Conservation (phyloP, 2,329 filamentous ascomycete genomes). For the Orbilia ellipsospora region DNA sequence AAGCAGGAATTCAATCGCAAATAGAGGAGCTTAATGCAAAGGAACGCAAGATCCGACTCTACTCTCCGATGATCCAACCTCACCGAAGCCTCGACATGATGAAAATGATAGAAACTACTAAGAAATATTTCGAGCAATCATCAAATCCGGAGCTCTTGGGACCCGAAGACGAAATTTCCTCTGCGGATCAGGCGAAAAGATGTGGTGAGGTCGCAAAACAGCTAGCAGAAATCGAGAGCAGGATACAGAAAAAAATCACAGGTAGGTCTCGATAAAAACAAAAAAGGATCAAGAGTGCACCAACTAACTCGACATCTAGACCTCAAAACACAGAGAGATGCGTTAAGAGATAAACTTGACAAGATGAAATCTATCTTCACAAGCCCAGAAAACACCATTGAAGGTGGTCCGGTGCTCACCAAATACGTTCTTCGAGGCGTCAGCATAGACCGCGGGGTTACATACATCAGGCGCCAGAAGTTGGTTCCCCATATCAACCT, state of each 20-base stretch:
- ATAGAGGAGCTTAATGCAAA: conserved; percentile 57
- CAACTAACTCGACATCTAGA: conserved; percentile 28
- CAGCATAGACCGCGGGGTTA: conserved; percentile 54
- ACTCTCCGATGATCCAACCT: conserved; percentile 46
- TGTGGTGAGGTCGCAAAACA: conserved; percentile 51
- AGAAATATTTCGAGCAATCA: conserved; percentile 47
- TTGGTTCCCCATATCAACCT: conserved; percentile 40
- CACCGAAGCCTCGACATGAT: conserved; percentile 39
- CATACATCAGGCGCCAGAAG: conserved; percentile 55
- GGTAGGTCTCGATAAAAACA: conserved; percentile 38
- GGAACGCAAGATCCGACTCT: conserved; percentile 57
- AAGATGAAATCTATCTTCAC: conserved; percentile 57
- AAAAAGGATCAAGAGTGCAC: too few relatives aligned
- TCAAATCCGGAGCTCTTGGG: conserved; percentile 41
- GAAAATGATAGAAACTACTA: conserved; percentile 37
- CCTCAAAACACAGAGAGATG: conserved; percentile 56
- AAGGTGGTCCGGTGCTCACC: conserved; percentile 48
- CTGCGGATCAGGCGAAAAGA: conserved; percentile 42
- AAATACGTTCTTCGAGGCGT: conserved; percentile 57
- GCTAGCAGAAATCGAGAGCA: conserved; percentile 55
- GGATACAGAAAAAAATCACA: conserved; percentile 57
- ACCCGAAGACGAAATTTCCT: conserved; percentile 26
- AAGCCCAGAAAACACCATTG: conserved; percentile 54
- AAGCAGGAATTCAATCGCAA: conserved; percentile 53
- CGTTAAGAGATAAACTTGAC: conserved; percentile 55